Percentiles rank a stretch among this genome's conserved stretches.
These are phyloP conservation scores for Thamnidium elegans DNA, from an alignment of 192 early-diverging fungal species.

Conservation along the genomic window DNA sequence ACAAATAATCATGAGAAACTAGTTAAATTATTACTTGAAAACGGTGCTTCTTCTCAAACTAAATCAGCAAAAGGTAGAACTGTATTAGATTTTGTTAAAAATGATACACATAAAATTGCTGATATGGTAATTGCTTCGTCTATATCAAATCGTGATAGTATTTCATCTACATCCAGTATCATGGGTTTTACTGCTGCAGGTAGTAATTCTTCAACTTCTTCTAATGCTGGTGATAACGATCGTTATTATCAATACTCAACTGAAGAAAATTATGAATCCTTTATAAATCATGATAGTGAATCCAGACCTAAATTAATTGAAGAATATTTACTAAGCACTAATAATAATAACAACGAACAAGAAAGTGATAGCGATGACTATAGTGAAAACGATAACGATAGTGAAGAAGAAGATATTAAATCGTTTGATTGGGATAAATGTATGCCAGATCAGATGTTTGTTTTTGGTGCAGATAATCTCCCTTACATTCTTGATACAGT, in stretches of 20 bases:
- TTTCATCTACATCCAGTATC: constrained; percentile 29
- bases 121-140: constrained; percentile 42
- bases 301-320: constrained; percentile 22
- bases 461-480: constrained; percentile 72
- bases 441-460: constrained; percentile 91
- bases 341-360: background rate
- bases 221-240: constrained; percentile 27
- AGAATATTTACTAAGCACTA: background rate
- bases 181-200: constrained; percentile 8
- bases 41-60: constrained; percentile 67
- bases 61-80: constrained; percentile 74
- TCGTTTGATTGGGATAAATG: constrained; percentile 66
- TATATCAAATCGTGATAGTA: constrained; percentile 21
- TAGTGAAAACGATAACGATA: constrained; percentile 26
- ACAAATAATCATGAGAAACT: constrained; percentile 76
- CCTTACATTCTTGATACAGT: constrained; percentile 70
- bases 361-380: constrained; percentile 14
- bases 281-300: constrained; percentile 27
- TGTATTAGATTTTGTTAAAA: constrained; percentile 71
- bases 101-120: constrained; percentile 51
- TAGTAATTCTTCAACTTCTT: constrained; percentile 25
- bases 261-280: constrained; percentile 22
- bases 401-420: constrained; percentile 38
- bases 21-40: constrained; percentile 70
- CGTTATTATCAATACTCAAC: constrained; percentile 33